These are phyloP conservation scores for Russula lepida DNA, from an alignment of 768 basidiomycete genomes.

Conservation along the genomic window DNA sequence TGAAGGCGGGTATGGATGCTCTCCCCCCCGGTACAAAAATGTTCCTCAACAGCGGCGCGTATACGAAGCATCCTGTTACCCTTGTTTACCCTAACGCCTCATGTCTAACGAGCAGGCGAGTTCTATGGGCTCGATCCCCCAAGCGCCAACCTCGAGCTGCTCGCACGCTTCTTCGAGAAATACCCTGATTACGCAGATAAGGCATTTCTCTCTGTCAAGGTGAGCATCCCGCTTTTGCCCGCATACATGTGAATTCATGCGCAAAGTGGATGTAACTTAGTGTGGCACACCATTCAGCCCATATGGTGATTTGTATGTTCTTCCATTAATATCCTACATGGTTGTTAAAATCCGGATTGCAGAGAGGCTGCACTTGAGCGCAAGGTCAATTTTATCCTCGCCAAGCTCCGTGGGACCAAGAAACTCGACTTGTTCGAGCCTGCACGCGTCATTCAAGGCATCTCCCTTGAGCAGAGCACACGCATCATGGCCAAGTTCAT, in stretches of 20 bases:
- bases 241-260: background rate
- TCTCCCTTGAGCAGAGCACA: constrained; percentile 41
- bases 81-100: background rate
- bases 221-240: constrained; percentile 8
- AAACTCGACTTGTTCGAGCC: constrained; percentile 53
- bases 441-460: constrained; percentile 38
- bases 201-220: constrained; percentile 45
- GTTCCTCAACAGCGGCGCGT: constrained; percentile 43
- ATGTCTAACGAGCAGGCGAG: constrained; percentile 31
- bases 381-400: constrained; percentile 16
- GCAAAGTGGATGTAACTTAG: background rate
- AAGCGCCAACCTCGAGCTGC: constrained; percentile 40
- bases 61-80: background rate
- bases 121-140: constrained; percentile 46
- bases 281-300: constrained; percentile 13
- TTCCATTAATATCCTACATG: background rate
- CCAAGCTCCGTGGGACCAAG: constrained; percentile 42
- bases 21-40: constrained; percentile 41
- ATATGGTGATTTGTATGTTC: constrained; percentile 12
- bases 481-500: constrained; percentile 36
- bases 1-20: constrained; percentile 42
- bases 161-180: constrained; percentile 42
- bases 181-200: constrained; percentile 38
- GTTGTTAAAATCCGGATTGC: background rate
- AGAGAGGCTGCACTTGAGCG: constrained; percentile 13